These are phyloP conservation scores for Exobasidium rhododendri DNA, from an alignment of 1,284 basidiomycete species.

Conservation along the genomic window DNA sequence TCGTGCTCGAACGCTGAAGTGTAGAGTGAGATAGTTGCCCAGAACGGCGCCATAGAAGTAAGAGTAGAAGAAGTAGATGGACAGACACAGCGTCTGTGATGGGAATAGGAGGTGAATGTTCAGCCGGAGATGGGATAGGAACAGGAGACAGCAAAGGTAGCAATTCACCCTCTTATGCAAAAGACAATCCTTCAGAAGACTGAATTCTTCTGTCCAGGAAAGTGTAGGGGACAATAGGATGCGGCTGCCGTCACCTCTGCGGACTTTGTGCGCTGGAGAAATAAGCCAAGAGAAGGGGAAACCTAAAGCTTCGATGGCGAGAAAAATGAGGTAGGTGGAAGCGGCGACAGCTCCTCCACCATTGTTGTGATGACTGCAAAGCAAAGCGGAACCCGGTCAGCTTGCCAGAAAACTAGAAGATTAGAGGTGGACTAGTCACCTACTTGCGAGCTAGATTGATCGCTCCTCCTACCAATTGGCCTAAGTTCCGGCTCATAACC, in stretches of 20 bases:
- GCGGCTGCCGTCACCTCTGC: slow-evolving; percentile 35
- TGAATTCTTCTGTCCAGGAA: slow-evolving; percentile 29
- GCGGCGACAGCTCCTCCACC: slow-evolving; percentile 29
- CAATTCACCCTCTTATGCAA: neutral
- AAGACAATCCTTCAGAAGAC: neutral
- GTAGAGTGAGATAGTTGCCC: slow-evolving; percentile 38
- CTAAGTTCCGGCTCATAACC: slow-evolving; percentile 40
- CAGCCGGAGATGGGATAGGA: too few relatives aligned
- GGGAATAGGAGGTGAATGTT: neutral
- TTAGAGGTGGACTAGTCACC: too few relatives aligned
- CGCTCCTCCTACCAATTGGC: slow-evolving; percentile 43
- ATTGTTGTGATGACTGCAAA: slow-evolving; percentile 12
- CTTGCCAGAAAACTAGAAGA: too few relatives aligned
- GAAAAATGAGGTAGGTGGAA: slow-evolving; percentile 45
- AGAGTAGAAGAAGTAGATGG: slow-evolving; percentile 19
- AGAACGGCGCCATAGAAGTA: slow-evolving; percentile 21
- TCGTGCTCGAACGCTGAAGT: slow-evolving; percentile 45
- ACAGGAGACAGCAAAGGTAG: neutral
- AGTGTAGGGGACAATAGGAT: slow-evolving; percentile 26
- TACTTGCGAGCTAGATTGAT: slow-evolving; percentile 31
- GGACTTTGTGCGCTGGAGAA: slow-evolving; percentile 38
- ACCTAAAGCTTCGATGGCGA: slow-evolving; percentile 42
- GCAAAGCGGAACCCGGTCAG: neutral
- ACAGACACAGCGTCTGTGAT: slow-evolving; percentile 13
- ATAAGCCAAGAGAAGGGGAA: slow-evolving; percentile 36